Base-by-base conservation (phyloP, 108 stramenopile genomes). In the Seminavis robusta region DNA sequence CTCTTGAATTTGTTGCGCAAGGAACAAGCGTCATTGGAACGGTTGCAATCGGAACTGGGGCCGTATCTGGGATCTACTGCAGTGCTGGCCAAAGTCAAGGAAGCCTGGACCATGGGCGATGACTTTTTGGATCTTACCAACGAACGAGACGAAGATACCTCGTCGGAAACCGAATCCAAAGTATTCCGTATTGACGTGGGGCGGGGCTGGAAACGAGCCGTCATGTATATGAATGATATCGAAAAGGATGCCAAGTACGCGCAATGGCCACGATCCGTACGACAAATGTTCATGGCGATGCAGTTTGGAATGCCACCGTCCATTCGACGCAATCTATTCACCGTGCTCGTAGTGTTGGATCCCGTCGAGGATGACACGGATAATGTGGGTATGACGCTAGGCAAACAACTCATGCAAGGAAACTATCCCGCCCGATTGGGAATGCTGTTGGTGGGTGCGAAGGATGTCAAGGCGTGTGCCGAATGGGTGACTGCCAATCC, bases 151-250 rank as follows among this genome's bases (percentile, higher is more conserved):
- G 39, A 78, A 55, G 58, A 60, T 47, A 68, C 37, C 16, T 47
- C 51, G 25, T 37, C 63, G 5, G 6, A 40, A 27, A 23, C 27
- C n/a, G 33, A 55, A 24, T 43, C 56, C 15, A 57, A 77, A 25
- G 66, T 65, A 27, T 21, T 46, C 25, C 77, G 92, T 48, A 81
- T 94, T 54, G 86, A 94, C 69, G 84, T 94, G 37, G 88, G 75
- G 8, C 52, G 81, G 29, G 88, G 86, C 15, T 77, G 84, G 16
- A 76, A 83, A 23, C 64, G 64, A 20, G 66, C 88, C 26, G 59
- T 90, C 10, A 49, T 86, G 6, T 94, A 94, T 57, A 29, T 90
- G 37, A 90, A 90, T 61, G 80, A 94, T 66, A 53, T 94, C 23
- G 92, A 94, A 57, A 84, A 77, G 34, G 88, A 94, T 60, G 33